phyloP scores from a whole-genome alignment of 2,329 filamentous ascomycete genomes.

The Neonectria faginata region DNA sequence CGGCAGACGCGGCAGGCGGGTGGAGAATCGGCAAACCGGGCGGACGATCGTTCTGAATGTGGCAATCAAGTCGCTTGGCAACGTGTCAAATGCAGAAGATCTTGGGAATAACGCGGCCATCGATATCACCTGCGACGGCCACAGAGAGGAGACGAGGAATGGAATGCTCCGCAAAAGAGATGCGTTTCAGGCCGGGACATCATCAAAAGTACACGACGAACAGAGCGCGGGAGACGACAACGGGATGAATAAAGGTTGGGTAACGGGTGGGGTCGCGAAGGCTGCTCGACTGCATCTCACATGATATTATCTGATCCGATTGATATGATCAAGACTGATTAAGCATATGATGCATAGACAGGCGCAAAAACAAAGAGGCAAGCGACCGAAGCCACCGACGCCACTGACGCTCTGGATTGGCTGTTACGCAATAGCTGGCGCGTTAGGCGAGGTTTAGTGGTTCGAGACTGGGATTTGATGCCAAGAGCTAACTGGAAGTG shows the following conservation, averaged over 20 bases:
- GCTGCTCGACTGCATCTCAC: slow-evolving; percentile 15
- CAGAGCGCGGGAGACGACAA: slow-evolving; percentile 17
- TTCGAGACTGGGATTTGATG: slow-evolving; percentile 16
- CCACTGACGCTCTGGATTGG: not conserved
- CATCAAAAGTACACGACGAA: slow-evolving; percentile 16
- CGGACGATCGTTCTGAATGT: slow-evolving; percentile 13
- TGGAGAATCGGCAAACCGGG: slow-evolving; percentile 8
- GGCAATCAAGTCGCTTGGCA: slow-evolving; percentile 5
- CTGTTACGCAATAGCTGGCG: slow-evolving; percentile 24
- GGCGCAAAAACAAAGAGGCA: not conserved
- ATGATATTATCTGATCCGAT: slow-evolving; percentile 40
- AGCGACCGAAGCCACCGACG: slow-evolving; percentile 13
- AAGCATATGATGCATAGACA: not conserved
- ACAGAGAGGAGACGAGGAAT: not conserved
- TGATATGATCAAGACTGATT: slow-evolving; percentile 16
- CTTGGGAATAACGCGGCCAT: not conserved
- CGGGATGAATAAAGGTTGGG: not conserved
- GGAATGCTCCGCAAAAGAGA: slow-evolving; percentile 4
- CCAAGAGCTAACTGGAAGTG: slow-evolving; percentile 5
- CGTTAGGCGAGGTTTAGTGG: slow-evolving; percentile 4
- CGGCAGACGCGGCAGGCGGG: slow-evolving; percentile 35
- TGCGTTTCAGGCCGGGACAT: slow-evolving; percentile 1
- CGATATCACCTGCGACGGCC: not conserved
- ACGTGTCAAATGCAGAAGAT: not conserved
- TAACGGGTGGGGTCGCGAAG: not conserved